Percentiles rank a stretch among this genome's conserved stretches.
Evolutionary conservation across 2,329 filamentous ascomycete species (phyloP).

Genomic region (Stromatinia cepivora): DNA sequence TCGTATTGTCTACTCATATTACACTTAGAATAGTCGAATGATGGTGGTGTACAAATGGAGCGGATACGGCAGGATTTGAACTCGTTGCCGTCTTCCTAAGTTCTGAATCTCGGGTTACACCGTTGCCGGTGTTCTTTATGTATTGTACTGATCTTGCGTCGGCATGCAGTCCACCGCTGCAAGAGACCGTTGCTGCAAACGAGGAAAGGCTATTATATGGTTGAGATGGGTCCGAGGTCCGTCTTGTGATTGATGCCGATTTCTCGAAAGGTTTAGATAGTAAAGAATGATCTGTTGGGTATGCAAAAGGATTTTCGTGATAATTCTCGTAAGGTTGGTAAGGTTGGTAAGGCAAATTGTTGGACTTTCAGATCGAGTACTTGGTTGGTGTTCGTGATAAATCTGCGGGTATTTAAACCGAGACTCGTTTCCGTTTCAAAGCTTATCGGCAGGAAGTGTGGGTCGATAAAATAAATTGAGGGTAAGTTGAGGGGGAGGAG

Average conservation of each 20-base stretch:
- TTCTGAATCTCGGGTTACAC: conserved; percentile 29
- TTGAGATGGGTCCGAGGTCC: conserved; percentile 12
- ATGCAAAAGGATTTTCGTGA: background rate
- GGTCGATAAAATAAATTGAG: conserved; percentile 18
- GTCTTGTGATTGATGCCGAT: conserved; percentile 10
- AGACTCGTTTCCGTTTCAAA: conserved; percentile 24
- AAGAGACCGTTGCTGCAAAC: conserved; percentile 28
- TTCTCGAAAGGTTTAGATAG: conserved; percentile 1
- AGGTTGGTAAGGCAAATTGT: background rate
- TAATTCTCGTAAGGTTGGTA: conserved; percentile 7
- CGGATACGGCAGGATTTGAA: conserved; percentile 23
- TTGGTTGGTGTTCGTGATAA: conserved; percentile 17
- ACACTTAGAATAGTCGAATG: background rate
- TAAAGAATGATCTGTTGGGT: background rate
- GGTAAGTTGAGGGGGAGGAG: background rate
- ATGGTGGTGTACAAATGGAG: conserved; percentile 30
- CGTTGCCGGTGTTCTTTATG: conserved; percentile 30
- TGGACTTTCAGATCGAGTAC: background rate
- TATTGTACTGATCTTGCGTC: conserved; percentile 35
- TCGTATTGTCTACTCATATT: conserved; percentile 19
- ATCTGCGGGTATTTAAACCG: conserved; percentile 21
- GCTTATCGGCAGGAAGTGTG: conserved; percentile 21
- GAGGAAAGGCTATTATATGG: conserved; percentile 21
- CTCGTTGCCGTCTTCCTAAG: conserved; percentile 8
- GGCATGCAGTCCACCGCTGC: conserved; percentile 31